A percentile compares a stretch with the other conserved stretches of the same genome.
Conservation (phyloP, 768 basidiomycete species). For the Epithele typhae region DNA sequence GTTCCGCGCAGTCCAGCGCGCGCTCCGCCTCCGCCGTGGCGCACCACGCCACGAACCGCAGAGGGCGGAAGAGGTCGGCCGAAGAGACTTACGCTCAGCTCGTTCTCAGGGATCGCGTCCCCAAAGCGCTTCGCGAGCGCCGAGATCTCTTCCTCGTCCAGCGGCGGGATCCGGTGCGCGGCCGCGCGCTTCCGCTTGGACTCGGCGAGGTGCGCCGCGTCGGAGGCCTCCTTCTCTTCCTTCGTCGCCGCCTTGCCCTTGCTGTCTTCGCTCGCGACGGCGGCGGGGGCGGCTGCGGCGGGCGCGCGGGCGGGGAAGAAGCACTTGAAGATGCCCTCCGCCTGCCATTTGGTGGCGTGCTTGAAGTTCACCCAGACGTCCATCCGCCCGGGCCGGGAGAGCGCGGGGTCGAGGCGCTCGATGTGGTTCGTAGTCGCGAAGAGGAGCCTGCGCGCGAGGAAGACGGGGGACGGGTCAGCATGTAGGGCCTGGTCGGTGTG, state of each 20-base stretch:
- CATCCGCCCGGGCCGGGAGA: constrained; percentile 87
- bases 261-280: not conserved
- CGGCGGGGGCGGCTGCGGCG: constrained; percentile 15
- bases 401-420: constrained; percentile 85
- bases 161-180: constrained; percentile 56
- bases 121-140: constrained; percentile 79
- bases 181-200: constrained; percentile 71
- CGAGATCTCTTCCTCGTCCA: constrained; percentile 73
- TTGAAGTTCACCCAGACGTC: constrained; percentile 92
- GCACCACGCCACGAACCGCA: not conserved
- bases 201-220: constrained; percentile 59
- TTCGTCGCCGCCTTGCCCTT: constrained; percentile 1
- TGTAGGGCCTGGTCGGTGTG: not conserved
- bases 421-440: constrained; percentile 95
- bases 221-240: constrained; percentile 8
- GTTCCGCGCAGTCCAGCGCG: too few species aligned
- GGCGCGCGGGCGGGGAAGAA: constrained; percentile 76
- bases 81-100: constrained; percentile 64
- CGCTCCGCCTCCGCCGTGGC: not conserved
- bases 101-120: constrained; percentile 80
- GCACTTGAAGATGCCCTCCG: constrained; percentile 89
- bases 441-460: constrained; percentile 49
- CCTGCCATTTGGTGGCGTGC: constrained; percentile 89
- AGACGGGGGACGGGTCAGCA: not conserved
- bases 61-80: too few species aligned